Evolutionary conservation across 805 yeast genomes (phyloP).

Genomic region (Candida tallmaniae): DNA sequence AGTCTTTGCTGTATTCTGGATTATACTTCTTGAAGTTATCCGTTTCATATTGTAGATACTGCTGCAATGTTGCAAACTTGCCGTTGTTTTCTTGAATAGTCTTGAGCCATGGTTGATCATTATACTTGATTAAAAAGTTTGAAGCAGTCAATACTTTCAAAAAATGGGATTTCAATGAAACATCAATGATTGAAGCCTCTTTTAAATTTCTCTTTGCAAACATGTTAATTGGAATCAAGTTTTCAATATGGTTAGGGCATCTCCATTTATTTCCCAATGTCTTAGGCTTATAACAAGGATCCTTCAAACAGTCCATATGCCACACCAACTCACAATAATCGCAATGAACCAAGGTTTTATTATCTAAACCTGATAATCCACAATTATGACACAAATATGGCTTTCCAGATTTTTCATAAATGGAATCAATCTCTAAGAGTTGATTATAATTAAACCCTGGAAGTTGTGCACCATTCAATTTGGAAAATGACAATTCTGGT

Average conservation of each 20-base stretch:
- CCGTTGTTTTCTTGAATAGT: slow-evolving; percentile 10
- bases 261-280: slow-evolving; percentile 79
- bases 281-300: slow-evolving; percentile 70
- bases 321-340: slow-evolving; percentile 80
- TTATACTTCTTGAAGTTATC: slow-evolving; percentile 17
- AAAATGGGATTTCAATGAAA: slow-evolving; percentile 36
- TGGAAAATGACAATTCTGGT: slow-evolving; percentile 43
- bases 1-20: slow-evolving; percentile 10
- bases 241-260: slow-evolving; percentile 81
- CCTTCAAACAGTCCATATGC: slow-evolving; percentile 84
- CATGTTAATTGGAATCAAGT: slow-evolving; percentile 37
- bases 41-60: slow-evolving; percentile 25
- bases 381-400: slow-evolving; percentile 75
- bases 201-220: slow-evolving; percentile 42
- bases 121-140: slow-evolving; percentile 26
- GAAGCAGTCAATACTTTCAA: slow-evolving; percentile 24
- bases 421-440: slow-evolving; percentile 56
- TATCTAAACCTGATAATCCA: slow-evolving; percentile 59
- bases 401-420: slow-evolving; percentile 64
- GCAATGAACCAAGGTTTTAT: slow-evolving; percentile 61
- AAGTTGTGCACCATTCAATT: slow-evolving; percentile 29
- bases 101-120: slow-evolving; percentile 30
- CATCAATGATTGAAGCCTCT: slow-evolving; percentile 51
- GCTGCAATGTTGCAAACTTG: slow-evolving; percentile 21
- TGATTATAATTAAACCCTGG: slow-evolving; percentile 38